Conservation (phyloP, 345 rosid species). For the sweet orange (Citrus sinensis) region DVS_A1.0 CM039169.1:29327001-29327500, state of each 20-base stretch:
- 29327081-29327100: not conserved
- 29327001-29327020: not conserved
- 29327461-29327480: not conserved
- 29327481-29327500: not conserved
- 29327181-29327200: slow-evolving; percentile 3
- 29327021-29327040: not conserved
- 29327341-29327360: not conserved
- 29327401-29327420: not conserved
- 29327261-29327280: not conserved
- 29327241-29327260: not conserved
- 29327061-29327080: not conserved
- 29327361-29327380: not conserved
- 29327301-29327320: not conserved
- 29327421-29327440: slow-evolving; percentile 19
- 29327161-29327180: not conserved
- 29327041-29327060: not conserved
- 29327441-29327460: slow-evolving; percentile 17
- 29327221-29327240: too few species aligned
- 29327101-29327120: too few species aligned
- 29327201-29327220: not conserved
- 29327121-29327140: not conserved
- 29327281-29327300: not conserved
- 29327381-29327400: not conserved
- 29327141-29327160: not conserved
- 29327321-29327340: not conserved